Evolutionary conservation across 2,329 filamentous ascomycete species (phyloP), one percentile per base, ranked within the genome.

Genomic region (Hypoxylon sp.): DNA sequence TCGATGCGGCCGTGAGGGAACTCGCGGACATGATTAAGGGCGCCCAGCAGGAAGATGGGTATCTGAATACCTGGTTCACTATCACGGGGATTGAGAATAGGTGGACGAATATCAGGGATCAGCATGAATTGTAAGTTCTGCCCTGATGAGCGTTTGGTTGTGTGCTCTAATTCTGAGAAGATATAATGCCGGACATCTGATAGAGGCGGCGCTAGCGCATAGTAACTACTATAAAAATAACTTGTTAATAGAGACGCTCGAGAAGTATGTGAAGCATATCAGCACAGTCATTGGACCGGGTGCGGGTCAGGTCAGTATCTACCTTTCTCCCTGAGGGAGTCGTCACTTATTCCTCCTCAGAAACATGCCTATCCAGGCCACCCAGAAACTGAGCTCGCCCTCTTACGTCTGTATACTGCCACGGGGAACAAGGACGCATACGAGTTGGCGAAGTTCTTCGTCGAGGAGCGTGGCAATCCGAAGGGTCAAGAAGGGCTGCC

Each of bases 61-160:
- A 90, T 72, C 73, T 91, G 21, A 90, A 90, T 72, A 84, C 89
- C 5, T 87, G 90, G 72, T 90, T 86, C 67, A 88, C 86, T 0
- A 84, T 90, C 0, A 85, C 89, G 1, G 85, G 86, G 46, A 86
- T 86, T 0, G 81, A 78, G 0, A 84, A 85, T 56, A 75, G 87
- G 7, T 90, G 86, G 79, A 82, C 84, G 0, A 90, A 90, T 69
- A 68, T 90, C 6, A 77, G 86, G 51, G 88, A 90, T 75, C 83
- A 89, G 78, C 87, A 90, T 77, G 88, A 90, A 75, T 76, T 90
- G 80, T 87, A 78, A 77, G 81, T 76, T 49, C 51, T 19, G 13
- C 23, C 30, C 14, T 17, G 14, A 6, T 48, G 38, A 14, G 28
- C 28, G 6, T 23, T 7, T 45, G 10, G 21, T 56, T 36, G 46